phyloP scores from a whole-genome alignment of 1,284 basidiomycete genomes.

The Bondarzewia mesenterica region DNA sequence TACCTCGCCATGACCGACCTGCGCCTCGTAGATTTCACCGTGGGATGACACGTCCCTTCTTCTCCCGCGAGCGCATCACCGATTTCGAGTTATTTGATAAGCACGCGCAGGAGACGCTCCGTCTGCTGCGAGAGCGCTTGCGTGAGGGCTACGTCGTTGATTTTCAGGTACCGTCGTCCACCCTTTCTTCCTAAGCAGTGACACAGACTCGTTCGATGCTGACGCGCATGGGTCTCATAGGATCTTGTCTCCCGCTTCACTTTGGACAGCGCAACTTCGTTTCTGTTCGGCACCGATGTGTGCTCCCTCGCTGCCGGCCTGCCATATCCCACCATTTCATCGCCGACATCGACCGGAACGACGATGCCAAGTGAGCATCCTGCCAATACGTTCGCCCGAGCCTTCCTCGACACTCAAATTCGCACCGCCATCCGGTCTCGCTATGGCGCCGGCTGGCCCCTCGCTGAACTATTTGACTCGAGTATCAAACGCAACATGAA shows the following conservation, averaged over 20 bases:
- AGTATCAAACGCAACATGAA: conserved; percentile 2
- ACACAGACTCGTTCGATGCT: not conserved
- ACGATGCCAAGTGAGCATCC: not conserved
- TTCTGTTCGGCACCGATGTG: not conserved
- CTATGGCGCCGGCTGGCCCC: not conserved
- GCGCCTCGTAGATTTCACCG: conserved; percentile 39
- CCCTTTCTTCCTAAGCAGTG: not conserved
- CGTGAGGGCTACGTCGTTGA: conserved; percentile 38
- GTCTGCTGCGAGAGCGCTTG: conserved; percentile 31
- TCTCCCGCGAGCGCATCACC: conserved; percentile 42
- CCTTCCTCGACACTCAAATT: conserved; percentile 8
- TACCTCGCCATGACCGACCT: not conserved
- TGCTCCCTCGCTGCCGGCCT: not conserved
- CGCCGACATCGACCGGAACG: too few species aligned
- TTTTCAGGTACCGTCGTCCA: conserved; percentile 36
- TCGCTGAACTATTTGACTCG: conserved; percentile 8
- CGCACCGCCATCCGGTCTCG: not conserved
- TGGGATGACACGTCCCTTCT: conserved; percentile 50
- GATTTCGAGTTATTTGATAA: conserved; percentile 48
- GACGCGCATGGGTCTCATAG: conserved; percentile 17
- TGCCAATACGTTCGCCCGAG: conserved; percentile 7
- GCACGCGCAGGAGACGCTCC: conserved; percentile 33
- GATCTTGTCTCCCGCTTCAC: not conserved
- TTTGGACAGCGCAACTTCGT: not conserved
- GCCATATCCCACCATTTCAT: not conserved